These are phyloP conservation scores for Yamadazyma membranifaciens DNA, from an alignment of 1,139 yeast species.

Conservation along the genomic window DNA sequence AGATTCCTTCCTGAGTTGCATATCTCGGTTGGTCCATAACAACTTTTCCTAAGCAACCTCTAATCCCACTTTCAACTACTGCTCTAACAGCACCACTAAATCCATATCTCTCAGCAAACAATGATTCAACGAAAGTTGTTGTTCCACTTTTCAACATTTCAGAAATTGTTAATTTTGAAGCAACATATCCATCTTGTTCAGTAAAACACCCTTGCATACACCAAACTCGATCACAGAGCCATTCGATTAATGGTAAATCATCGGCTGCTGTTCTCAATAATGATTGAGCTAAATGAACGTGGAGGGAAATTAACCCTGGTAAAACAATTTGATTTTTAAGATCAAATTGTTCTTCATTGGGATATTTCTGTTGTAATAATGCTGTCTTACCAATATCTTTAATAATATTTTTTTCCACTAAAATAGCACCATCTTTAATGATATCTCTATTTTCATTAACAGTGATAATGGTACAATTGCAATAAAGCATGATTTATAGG, in stretches of 20 bases:
- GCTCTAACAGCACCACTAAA: slow-evolving; percentile 24
- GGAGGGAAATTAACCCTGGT: slow-evolving; percentile 13
- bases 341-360: slow-evolving; percentile 8
- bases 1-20: slow-evolving; percentile 16
- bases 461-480: slow-evolving; percentile 11
- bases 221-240: slow-evolving; percentile 23
- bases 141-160: slow-evolving; percentile 24
- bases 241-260: slow-evolving; percentile 20
- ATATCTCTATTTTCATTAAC: slow-evolving; percentile 10
- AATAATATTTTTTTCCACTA: slow-evolving; percentile 8
- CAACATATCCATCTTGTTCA: slow-evolving; percentile 22
- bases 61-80: slow-evolving; percentile 18
- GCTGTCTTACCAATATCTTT: slow-evolving; percentile 11
- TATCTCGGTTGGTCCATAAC: slow-evolving; percentile 19
- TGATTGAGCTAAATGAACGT: slow-evolving; percentile 16
- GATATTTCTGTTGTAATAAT: slow-evolving; percentile 7
- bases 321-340: slow-evolving; percentile 11
- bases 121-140: slow-evolving; percentile 21
- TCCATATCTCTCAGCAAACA: slow-evolving; percentile 17
- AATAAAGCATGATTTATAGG: slow-evolving; percentile 8
- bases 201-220: slow-evolving; percentile 22
- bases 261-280: slow-evolving; percentile 20
- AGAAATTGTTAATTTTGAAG: slow-evolving; percentile 19
- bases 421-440: slow-evolving; percentile 10
- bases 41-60: slow-evolving; percentile 19